Base-by-base conservation (phyloP, 768 basidiomycete species). In the Pleurotus tuber-regium region DNA sequence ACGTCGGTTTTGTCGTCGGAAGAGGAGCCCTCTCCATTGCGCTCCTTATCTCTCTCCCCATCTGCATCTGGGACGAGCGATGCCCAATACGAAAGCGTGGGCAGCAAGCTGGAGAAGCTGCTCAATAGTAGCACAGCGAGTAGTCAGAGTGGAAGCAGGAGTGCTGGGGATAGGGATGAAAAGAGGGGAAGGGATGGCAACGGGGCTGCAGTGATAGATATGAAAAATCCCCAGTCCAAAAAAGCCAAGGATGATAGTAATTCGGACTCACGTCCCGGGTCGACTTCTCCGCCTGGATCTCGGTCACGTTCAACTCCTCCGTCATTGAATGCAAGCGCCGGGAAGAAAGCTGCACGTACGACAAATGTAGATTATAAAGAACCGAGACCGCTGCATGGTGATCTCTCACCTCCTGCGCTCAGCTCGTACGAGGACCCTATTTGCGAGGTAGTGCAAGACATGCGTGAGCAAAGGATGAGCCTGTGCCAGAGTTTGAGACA, bases 401-500 rank as follows among this genome's bases (percentile, higher is more conserved):
- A 70, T 23, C 59, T 63, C 35, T 80, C 79, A 10, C 89, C 92
- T 3, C 76, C 76, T 14, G 70, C 74, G 39, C 67, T 91, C 54
- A 83, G 82, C 38, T 72, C 75, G 29, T 83, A 86, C 55, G 75
- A 78, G 26, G 87, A 92, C 41, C 96, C 96, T 2, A 80, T 97
- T 33, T 83, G 78, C 64, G 78, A 83, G 50, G 79, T 97, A 1
- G 75, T 98, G 44, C 92, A 95, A 68, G 91, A 94, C 63, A 92
- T 98, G 86, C 79, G 96, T 39, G 86, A 95, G 66, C 95, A 98
- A 70, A 76, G 96, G 49, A 98, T 98, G 96, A 93, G 91, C 61
- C 69, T 97, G 55, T 96, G 95, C 63, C 95, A 96, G 73, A 96
- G 89, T 66, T 70, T 95, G 62, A 74, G 94, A 52, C 96, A 98